Evolutionary conservation across 2,329 filamentous ascomycete genomes (phyloP).

Genomic region (Trichoderma sp.): DNA sequence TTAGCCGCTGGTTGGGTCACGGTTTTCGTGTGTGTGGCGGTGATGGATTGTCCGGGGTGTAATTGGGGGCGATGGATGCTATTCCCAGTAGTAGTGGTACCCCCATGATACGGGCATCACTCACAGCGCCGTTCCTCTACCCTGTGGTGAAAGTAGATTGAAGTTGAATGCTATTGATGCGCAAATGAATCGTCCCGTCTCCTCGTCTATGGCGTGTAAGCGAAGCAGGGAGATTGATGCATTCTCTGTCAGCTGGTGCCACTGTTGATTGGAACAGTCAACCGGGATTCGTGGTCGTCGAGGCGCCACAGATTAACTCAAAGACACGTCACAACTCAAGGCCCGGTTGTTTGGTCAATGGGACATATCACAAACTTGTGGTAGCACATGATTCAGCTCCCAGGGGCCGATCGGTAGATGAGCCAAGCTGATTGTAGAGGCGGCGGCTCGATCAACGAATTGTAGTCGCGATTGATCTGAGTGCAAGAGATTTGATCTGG

Average conservation of each 20-base stretch:
- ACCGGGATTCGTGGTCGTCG: not conserved
- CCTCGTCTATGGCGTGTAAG: not conserved
- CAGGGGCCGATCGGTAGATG: not conserved
- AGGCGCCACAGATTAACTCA: not conserved
- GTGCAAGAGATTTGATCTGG: not conserved
- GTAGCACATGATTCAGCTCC: conserved; percentile 5
- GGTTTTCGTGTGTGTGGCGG: not conserved
- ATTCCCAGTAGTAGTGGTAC: too few relatives aligned
- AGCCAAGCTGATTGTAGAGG: not conserved
- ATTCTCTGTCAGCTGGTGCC: not conserved
- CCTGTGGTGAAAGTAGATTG: not conserved
- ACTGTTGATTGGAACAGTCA: not conserved
- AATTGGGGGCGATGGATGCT: not conserved
- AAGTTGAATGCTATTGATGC: not conserved
- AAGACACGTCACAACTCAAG: not conserved
- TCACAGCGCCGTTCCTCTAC: not conserved
- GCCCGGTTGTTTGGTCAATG: not conserved
- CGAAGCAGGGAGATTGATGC: not conserved
- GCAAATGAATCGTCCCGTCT: not conserved
- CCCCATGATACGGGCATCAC: not conserved
- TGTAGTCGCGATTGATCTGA: not conserved
- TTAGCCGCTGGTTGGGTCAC: not conserved
- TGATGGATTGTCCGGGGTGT: not conserved
- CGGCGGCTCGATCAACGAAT: not conserved
- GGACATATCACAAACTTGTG: not conserved